A percentile compares a stretch with the other conserved stretches of the same genome.
These are phyloP conservation scores for Cladosporium oxysporum DNA, from an alignment of 2,329 filamentous ascomycete genomes.

Conservation along the genomic window DNA sequence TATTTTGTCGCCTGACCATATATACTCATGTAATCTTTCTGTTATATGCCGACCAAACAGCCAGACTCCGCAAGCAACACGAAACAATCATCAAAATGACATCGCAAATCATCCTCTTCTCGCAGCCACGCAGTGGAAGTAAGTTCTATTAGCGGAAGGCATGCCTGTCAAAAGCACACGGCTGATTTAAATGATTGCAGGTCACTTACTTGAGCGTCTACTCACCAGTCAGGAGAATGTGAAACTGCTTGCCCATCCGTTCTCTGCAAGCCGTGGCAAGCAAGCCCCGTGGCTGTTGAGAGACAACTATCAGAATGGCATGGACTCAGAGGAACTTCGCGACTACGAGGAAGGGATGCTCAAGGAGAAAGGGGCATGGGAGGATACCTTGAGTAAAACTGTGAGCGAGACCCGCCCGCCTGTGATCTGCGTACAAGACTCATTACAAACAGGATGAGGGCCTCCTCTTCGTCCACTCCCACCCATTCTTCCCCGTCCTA, in stretches of 20 bases:
- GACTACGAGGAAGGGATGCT: slow-evolving; percentile 13
- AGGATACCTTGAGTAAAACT: not conserved
- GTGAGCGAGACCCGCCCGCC: not conserved
- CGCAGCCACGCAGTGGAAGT: slow-evolving; percentile 18
- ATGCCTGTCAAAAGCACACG: not conserved
- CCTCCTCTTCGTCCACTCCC: slow-evolving; percentile 9
- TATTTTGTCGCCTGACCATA: not conserved
- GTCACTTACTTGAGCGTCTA: slow-evolving; percentile 21
- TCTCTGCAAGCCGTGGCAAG: slow-evolving; percentile 17
- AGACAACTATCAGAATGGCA: slow-evolving; percentile 14
- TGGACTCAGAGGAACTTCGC: not conserved
- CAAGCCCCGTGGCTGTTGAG: slow-evolving; percentile 21
- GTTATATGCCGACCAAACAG: not conserved
- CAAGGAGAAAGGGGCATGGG: not conserved
- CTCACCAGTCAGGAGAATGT: slow-evolving; percentile 21
- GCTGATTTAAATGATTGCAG: not conserved
- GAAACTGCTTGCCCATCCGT: slow-evolving; percentile 6
- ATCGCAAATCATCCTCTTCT: slow-evolving; percentile 18
- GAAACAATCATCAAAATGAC: not conserved
- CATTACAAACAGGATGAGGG: not conserved
- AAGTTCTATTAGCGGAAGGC: not conserved
- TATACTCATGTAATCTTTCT: not conserved
- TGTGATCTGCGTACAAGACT: not conserved
- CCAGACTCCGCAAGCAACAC: not conserved
- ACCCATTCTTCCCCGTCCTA: slow-evolving; percentile 16